These are phyloP conservation scores for Hirsutella rhossiliensis DNA, from an alignment of 2,329 filamentous ascomycete genomes.

Conservation along the genomic window DNA sequence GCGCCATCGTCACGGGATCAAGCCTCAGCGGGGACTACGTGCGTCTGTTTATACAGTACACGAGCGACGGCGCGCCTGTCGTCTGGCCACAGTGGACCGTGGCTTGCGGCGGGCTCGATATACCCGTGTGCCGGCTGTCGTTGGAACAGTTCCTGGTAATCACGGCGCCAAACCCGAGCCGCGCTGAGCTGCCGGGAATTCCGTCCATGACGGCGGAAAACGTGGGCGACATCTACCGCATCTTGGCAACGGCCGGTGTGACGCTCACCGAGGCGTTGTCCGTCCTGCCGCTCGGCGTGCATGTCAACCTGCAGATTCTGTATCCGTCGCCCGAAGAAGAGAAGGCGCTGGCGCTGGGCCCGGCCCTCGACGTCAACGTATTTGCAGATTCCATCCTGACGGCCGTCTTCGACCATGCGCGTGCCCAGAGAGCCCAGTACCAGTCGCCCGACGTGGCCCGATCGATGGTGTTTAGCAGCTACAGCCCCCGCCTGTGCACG, in stretches of 20 bases:
- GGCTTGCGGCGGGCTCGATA: constrained; percentile 60
- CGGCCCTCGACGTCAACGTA: constrained; percentile 70
- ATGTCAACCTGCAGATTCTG: constrained; percentile 84
- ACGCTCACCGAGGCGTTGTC: constrained; percentile 66
- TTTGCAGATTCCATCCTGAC: constrained; percentile 76
- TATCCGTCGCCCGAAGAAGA: constrained; percentile 74
- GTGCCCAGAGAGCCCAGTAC: constrained; percentile 49
- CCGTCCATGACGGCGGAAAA: constrained; percentile 34
- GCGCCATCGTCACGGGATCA: constrained; percentile 83
- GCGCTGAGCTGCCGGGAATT: constrained; percentile 29
- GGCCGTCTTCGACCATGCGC: constrained; percentile 84
- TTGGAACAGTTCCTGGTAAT: constrained; percentile 56
- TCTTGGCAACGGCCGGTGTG: constrained; percentile 66
- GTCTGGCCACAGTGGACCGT: constrained; percentile 81
- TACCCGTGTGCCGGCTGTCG: constrained; percentile 70
- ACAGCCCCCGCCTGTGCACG: constrained; percentile 80
- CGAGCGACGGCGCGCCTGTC: constrained; percentile 75
- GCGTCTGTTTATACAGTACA: constrained; percentile 82
- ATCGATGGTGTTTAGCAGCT: constrained; percentile 89
- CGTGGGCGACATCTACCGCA: constrained; percentile 56
- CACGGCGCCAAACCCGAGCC: constrained; percentile 29
- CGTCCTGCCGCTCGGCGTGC: constrained; percentile 64
- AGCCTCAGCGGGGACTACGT: constrained; percentile 95
- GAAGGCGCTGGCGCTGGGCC: constrained; percentile 53
- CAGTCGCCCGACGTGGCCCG: constrained; percentile 61